Percentiles rank a stretch among this genome's conserved stretches.
Evolutionary conservation across 2,329 filamentous ascomycete genomes (phyloP).

Genomic region (Stagonosporopsis tanaceti): DNA sequence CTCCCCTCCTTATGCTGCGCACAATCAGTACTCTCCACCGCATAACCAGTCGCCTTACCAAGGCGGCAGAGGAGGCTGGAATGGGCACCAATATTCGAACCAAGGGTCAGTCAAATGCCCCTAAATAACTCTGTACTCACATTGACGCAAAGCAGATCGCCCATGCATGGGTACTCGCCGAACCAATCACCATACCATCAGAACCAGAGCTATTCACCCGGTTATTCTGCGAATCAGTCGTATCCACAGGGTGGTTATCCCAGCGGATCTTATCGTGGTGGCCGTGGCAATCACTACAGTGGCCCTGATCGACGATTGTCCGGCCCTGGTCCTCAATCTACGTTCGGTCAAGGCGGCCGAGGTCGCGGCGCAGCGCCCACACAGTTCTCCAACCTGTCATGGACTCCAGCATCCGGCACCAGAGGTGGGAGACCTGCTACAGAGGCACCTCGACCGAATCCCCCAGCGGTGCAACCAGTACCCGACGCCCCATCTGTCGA

Average conservation of each 20-base stretch:
- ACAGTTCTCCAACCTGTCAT: slow-evolving; percentile 74
- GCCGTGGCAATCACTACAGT: slow-evolving; percentile 65
- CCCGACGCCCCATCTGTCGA: slow-evolving; percentile 51
- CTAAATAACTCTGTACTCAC: neutral
- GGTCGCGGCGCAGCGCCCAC: slow-evolving; percentile 59
- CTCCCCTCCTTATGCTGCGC: slow-evolving; percentile 66
- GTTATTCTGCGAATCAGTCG: slow-evolving; percentile 60
- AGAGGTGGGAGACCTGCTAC: slow-evolving; percentile 59
- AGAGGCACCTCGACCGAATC: slow-evolving; percentile 45
- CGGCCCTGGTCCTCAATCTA: slow-evolving; percentile 51
- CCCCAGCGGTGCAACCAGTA: slow-evolving; percentile 22
- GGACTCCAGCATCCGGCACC: slow-evolving; percentile 68
- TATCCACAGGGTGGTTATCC: slow-evolving; percentile 65
- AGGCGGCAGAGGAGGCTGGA: slow-evolving; percentile 63
- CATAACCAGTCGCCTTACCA: slow-evolving; percentile 68
- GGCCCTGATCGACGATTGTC: slow-evolving; percentile 54
- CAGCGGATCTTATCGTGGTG: slow-evolving; percentile 60
- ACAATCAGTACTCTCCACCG: slow-evolving; percentile 69
- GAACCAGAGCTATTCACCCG: slow-evolving; percentile 40
- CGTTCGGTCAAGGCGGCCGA: slow-evolving; percentile 57
- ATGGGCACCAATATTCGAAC: slow-evolving; percentile 54
- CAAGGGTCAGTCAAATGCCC: slow-evolving; percentile 56
- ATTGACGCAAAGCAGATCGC: slow-evolving; percentile 50
- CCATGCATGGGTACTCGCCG: slow-evolving; percentile 65
- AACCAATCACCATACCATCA: slow-evolving; percentile 62